Percentiles rank a stretch among this genome's conserved stretches.
phyloP scores from a whole-genome alignment of 2,329 filamentous ascomycete species.

The Cladorrhinum sp. region DNA sequence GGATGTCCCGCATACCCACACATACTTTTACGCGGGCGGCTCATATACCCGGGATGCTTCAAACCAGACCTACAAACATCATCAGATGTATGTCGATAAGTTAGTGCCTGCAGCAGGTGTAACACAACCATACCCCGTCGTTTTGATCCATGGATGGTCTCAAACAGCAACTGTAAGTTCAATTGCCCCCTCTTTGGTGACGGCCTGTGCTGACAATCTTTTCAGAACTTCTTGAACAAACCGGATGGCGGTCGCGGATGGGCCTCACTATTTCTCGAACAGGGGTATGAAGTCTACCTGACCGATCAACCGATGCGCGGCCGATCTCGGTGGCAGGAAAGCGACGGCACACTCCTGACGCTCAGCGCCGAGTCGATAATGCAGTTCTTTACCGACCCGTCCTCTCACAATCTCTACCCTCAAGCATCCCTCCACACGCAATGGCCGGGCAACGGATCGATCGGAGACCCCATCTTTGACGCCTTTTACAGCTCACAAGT shows the following conservation, averaged over 20 bases:
- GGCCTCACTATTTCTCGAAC: constrained; percentile 10
- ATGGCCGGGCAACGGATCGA: constrained; percentile 1
- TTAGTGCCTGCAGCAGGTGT: background rate
- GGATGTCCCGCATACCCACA: constrained; percentile 3
- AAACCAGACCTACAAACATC: background rate
- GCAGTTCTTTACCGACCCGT: background rate
- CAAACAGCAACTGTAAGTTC: constrained; percentile 6
- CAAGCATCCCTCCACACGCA: background rate
- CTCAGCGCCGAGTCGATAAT: background rate
- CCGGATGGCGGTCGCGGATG: background rate
- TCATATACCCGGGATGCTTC: constrained; percentile 2
- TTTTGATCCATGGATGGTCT: constrained; percentile 11
- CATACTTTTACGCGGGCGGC: constrained; percentile 10
- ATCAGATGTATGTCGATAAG: constrained; percentile 14
- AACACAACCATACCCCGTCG: constrained; percentile 3
- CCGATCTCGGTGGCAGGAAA: constrained; percentile 3
- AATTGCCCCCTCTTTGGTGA: background rate
- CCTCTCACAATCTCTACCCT: background rate
- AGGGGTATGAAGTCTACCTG: constrained; percentile 12
- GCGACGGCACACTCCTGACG: background rate
- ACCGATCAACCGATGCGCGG: constrained; percentile 13
- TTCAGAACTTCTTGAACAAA: constrained; percentile 7
- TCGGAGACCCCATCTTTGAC: background rate
- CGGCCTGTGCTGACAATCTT: background rate
- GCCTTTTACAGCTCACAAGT: constrained; percentile 3